phyloP scores from a whole-genome alignment of 2,329 filamentous ascomycete species.

The Trichoderma sp. region DNA sequence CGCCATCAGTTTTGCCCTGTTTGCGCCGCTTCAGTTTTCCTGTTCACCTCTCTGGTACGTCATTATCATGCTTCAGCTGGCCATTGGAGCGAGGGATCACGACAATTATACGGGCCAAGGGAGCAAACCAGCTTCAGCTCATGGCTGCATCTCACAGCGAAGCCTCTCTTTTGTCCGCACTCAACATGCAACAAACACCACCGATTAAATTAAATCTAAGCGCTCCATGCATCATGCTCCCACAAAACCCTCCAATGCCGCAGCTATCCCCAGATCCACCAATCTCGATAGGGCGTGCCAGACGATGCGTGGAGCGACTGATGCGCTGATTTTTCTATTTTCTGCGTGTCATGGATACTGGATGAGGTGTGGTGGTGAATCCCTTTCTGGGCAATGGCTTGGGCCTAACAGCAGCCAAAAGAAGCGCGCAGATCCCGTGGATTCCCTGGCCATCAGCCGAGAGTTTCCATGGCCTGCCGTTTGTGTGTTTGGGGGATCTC shows the following conservation, averaged over 20 bases:
- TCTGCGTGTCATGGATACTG: constrained; percentile 9
- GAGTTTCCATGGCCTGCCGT: background rate
- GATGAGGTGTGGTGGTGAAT: constrained; percentile 1
- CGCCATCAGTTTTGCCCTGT: background rate
- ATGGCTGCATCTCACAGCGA: background rate
- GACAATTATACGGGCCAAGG: background rate
- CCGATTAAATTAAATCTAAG: background rate
- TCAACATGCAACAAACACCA: background rate
- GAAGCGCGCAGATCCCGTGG: constrained; percentile 11
- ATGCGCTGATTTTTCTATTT: constrained; percentile 4
- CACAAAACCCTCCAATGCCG: background rate
- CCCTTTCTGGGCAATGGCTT: background rate
- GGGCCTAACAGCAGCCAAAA: background rate
- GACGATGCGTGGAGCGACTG: constrained; percentile 15
- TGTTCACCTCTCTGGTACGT: background rate
- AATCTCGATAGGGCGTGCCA: background rate
- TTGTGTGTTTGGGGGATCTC: background rate
- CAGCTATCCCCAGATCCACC: constrained; percentile 4
- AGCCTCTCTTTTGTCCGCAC: background rate
- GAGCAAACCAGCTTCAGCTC: background rate
- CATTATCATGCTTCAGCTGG: background rate
- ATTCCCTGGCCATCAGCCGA: constrained; percentile 11
- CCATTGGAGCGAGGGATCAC: background rate
- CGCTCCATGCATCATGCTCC: background rate
- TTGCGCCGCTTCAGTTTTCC: background rate